phyloP scores from a whole-genome alignment of 441 rosid species.

The Syzygium malaccense region DNA sequence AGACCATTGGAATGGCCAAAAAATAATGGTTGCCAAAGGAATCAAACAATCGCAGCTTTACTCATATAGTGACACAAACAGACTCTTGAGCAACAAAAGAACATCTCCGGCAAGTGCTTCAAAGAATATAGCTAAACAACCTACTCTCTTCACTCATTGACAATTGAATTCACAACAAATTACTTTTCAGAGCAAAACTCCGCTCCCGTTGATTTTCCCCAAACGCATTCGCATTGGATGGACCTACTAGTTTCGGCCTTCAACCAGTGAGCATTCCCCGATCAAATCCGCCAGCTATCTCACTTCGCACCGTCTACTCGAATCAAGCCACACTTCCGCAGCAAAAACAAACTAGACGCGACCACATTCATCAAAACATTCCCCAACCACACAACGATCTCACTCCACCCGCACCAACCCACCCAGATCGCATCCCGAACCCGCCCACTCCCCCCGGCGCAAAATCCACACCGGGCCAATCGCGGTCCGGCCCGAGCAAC shows the following conservation, averaged over 20 bases:
- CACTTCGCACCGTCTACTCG: not conserved
- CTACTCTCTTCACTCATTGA: not conserved
- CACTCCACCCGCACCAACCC: not conserved
- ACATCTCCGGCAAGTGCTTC: not conserved
- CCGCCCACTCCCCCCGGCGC: not conserved
- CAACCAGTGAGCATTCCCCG: not conserved
- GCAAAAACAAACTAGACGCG: not conserved
- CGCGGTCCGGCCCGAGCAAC: not conserved
- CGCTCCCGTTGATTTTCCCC: not conserved
- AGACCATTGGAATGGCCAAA: not conserved
- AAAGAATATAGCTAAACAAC: not conserved
- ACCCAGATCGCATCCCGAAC: not conserved
- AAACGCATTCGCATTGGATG: not conserved
- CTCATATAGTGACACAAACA: not conserved
- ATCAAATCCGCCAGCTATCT: not conserved
- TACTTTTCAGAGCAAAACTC: not conserved
- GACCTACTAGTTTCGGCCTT: not conserved
- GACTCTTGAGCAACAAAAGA: not conserved
- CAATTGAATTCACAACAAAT: not conserved
- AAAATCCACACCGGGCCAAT: not conserved
- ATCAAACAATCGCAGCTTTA: not conserved
- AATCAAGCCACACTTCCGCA: not conserved
- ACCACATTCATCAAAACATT: not conserved
- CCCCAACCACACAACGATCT: not conserved
- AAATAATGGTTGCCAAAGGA: not conserved